Evolutionary conservation across 495 filamentous ascomycete species (phyloP), one percentile per base, ranked within the genome.

Genomic region (Hyaloscypha bicolor): DNA sequence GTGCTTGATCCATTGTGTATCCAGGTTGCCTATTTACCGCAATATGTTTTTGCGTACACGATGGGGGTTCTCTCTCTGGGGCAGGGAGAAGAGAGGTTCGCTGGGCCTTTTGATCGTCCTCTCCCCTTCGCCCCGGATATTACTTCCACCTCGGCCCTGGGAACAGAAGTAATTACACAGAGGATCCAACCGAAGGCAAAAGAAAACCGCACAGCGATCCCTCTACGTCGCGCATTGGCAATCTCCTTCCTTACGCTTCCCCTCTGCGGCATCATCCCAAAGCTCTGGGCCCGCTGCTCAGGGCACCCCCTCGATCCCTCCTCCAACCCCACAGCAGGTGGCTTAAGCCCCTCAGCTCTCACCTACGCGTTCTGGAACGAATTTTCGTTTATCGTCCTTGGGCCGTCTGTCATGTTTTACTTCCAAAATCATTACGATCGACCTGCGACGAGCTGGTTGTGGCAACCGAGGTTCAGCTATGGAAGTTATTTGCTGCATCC

Each of bases 311-410:
- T 53, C 22, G 19, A 29, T n/a, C 19, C 8, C 19, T 11, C 51
- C 8, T 6, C 6, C 6, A 12, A 37, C 5, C n/a, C 62, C 35
- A 21, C n/a, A 5, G 2, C 16, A 11, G 68, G 63, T 33, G 63
- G 68, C 35, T 60, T 30, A 22, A 63, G 35, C 30, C 5, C 42
- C 11, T 4, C 21, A 4, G 57, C 63, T 12, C 30, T 66, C 11
- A 11, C 22, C 9, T 70, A 70, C 37, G 42, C 56, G 9, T 4
- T 70, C 16, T 70, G 63, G 64, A 66, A 66, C 33, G 62, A 69
- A 37, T 53, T 53, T 29, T 53, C 51, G 19, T 53, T 53, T 16
- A 29, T 53, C 19, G 19, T 53, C 19, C 19, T 53, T 32, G 62
- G 25, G 19, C 62, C 55, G 21, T 56, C 60, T 52, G 29, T 70